Evolutionary conservation across 23 red algal genomes (phyloP), one percentile per base, ranked within the genome.

Genomic region (Gracilaria caudata): DNA sequence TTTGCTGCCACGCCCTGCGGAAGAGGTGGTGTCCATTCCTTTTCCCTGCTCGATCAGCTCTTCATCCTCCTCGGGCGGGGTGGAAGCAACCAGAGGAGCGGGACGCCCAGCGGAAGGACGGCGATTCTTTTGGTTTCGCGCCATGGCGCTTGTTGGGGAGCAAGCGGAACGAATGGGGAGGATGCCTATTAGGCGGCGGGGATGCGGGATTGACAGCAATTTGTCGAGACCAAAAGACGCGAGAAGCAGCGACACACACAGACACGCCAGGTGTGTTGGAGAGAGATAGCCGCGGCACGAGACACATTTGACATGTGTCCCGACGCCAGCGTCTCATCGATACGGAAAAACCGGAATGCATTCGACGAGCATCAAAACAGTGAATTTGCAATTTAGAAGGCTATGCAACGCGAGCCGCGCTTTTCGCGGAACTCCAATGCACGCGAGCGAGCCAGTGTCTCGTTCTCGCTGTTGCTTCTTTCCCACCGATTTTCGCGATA

Each of bases 61-160:
- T 36, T 66, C 57, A 38, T 80, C 51, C 36, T 83, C 79, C 24
- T 83, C 79, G 36, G 51, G 55, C 14, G 79, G 63, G 59, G 25
- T n/a, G 28, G 57, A 58, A 4, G 51, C 54, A 36, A 21, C 4
- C 2, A 40, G 70, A 25, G 70, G 26, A 7, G 29, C 58, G 25
- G 57, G 49, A 33, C 55, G 51, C 24, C 36, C 79, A 41, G 79
- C 49, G 79, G 57, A 47, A 16, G 79, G 47, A 19, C 79, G 79
- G n/a, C 79, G 79, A 8, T 37, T 37, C 57, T 66, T 83, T 10
- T 53, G 2, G 57, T 60, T 60, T 57, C 34, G 51, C 53, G 34
- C 44, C 51, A 77, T 56, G 25, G 36, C 30, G 73, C 30, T 26
- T n/a, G 73, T 7, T 12, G 30, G 73, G 24, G 3, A 5, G 70